Conservation (phyloP, 202 grass and related monocot species). For the Carex arenaria region DNA sequence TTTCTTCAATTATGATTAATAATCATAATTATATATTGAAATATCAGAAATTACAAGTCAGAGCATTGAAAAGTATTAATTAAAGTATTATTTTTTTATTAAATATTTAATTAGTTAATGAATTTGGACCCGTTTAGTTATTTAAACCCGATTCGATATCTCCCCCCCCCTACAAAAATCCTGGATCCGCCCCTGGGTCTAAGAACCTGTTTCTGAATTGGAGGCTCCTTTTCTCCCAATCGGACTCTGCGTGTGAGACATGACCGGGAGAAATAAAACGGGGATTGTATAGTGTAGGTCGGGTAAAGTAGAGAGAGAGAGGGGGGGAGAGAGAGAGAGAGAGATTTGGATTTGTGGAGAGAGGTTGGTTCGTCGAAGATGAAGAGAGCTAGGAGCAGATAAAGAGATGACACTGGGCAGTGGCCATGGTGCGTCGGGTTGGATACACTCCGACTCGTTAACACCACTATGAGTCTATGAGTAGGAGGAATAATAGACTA, state of each 20-base stretch:
- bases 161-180: too few species aligned
- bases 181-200: too few species aligned
- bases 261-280: neutral
- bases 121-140: too few species aligned
- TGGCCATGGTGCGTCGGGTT: slow-evolving; percentile 29
- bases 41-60: too few species aligned
- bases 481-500: too few species aligned
- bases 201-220: slow-evolving; percentile 73
- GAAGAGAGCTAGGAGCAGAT: neutral
- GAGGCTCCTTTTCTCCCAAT: slow-evolving; percentile 5
- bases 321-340: too few species aligned
- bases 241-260: neutral
- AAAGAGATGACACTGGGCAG: slow-evolving; percentile 3
- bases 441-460: neutral
- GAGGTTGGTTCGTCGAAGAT: slow-evolving; percentile 15
- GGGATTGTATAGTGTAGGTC: neutral
- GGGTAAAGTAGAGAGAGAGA: neutral
- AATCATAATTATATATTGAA: too few species aligned
- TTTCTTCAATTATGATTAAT: too few species aligned
- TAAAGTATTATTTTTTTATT: too few species aligned
- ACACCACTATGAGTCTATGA: neutral
- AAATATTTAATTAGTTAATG: too few species aligned
- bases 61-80: too few species aligned
- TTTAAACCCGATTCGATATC: too few species aligned
- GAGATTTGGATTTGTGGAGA: neutral